Evolutionary conservation across 1,284 basidiomycete genomes (phyloP), one percentile per base, ranked within the genome.

Genomic region (Ceratobasidium sp.): DNA sequence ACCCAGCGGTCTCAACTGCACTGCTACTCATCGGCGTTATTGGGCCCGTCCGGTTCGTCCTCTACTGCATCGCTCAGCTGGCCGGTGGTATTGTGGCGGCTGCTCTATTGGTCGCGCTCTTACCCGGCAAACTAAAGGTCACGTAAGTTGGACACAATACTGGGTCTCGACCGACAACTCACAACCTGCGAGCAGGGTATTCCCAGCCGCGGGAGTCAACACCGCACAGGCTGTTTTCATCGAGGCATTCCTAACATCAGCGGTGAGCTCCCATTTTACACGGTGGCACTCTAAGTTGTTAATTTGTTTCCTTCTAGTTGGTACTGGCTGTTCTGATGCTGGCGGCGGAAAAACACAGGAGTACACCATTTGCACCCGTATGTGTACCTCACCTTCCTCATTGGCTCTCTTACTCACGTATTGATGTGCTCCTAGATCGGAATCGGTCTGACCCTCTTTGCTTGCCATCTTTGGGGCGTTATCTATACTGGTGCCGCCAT

Each of bases 391-490:
- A 12, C 25, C 34, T 32, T n/a, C n/a, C 56, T 7, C 52, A 31
- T 32, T 7, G 7, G 29, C 29, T 31, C 15, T 7, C 27, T 22
- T 12, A 47, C 10, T 47, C 7, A 7, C 10, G 7, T 20, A 12
- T 20, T n/a, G n/a, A n/a, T n/a, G n/a, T n/a, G n/a, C n/a, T n/a
- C n/a, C 10, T 67, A 86, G 85, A 78, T 92, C 71, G 87, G 89
- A 3, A 88, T 92, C 68, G 90, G 89, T 7, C 80, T 89, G 69
- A 89, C 86, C 0, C 78, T 91, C n/a, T 89, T 90, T 75, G 83
- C 84, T 6, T 83, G 86, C 72, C 87, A 90, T 73, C 77, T 92
- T 80, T 87, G 77, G 71, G 85, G 79, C 38, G 81, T 86, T 1
- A 82, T 79, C 71, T 88, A 84, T 73, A 87, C 86, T 0, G 85